phyloP scores from a whole-genome alignment of 768 basidiomycete species.

The Crucibulum laeve region DNA sequence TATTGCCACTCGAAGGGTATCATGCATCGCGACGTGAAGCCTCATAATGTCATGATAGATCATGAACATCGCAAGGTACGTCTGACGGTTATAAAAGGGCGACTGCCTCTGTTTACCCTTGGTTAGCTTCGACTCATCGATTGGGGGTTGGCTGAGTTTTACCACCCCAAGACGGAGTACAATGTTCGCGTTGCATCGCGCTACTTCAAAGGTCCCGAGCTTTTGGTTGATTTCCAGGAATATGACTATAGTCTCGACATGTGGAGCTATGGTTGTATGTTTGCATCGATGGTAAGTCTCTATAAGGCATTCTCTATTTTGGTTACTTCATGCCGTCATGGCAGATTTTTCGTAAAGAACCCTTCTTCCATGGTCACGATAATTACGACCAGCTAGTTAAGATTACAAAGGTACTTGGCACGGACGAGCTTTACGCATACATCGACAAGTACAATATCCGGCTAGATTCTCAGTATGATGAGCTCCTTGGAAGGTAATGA shows the following conservation, averaged over 20 bases:
- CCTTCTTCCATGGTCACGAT: slow-evolving; percentile 99
- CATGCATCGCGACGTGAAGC: slow-evolving; percentile 98
- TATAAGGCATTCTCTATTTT: neutral
- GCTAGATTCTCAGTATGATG: slow-evolving; percentile 94
- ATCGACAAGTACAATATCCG: slow-evolving; percentile 95
- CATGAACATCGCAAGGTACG: slow-evolving; percentile 91
- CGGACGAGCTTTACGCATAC: slow-evolving; percentile 90
- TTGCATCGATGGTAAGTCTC: slow-evolving; percentile 86
- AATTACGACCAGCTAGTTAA: slow-evolving; percentile 99
- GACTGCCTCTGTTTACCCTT: slow-evolving; percentile 7
- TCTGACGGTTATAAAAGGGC: slow-evolving; percentile 5
- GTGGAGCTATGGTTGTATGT: slow-evolving; percentile 99
- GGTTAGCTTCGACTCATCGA: slow-evolving; percentile 88
- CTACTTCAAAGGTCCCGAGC: slow-evolving; percentile 97
- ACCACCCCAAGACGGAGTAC: slow-evolving; percentile 96
- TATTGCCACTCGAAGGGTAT: slow-evolving; percentile 98
- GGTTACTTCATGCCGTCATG: neutral
- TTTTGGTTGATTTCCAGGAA: slow-evolving; percentile 96
- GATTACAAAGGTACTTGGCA: slow-evolving; percentile 96
- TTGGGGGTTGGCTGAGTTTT: slow-evolving; percentile 99
- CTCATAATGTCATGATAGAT: slow-evolving; percentile 99
- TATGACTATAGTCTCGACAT: slow-evolving; percentile 98
- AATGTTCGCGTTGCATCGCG: slow-evolving; percentile 96
- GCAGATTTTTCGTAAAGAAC: slow-evolving; percentile 98
- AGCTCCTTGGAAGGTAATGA: slow-evolving; percentile 76